phyloP scores from a whole-genome alignment of 2,329 filamentous ascomycete genomes.

The Cladosporium sp. region DNA sequence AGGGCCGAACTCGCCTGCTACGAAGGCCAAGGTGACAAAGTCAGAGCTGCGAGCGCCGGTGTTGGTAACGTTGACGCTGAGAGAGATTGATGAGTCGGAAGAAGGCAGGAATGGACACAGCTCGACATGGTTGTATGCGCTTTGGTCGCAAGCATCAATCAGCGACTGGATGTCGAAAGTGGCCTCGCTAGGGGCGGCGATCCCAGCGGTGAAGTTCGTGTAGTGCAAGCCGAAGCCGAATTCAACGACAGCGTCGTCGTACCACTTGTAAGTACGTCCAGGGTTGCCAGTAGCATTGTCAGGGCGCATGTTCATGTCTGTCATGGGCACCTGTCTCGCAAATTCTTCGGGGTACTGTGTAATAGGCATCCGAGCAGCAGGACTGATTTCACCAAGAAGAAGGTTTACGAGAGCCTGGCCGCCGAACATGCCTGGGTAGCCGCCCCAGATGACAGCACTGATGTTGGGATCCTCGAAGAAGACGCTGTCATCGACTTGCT shows the following conservation, averaged over 20 bases:
- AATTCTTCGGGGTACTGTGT: slow-evolving; percentile 44
- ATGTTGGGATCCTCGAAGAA: slow-evolving; percentile 44
- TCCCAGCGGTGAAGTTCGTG: slow-evolving; percentile 41
- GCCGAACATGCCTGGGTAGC: slow-evolving; percentile 50
- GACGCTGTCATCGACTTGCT: slow-evolving; percentile 46
- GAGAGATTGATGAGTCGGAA: slow-evolving; percentile 10
- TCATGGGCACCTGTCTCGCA: slow-evolving; percentile 32
- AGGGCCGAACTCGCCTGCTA: slow-evolving; percentile 14
- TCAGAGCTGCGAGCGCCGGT: slow-evolving; percentile 32
- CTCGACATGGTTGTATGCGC: slow-evolving; percentile 31
- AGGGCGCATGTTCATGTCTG: slow-evolving; percentile 41
- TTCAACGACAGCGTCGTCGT: slow-evolving; percentile 43
- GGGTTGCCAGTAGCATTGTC: slow-evolving; percentile 34
- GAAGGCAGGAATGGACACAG: slow-evolving; percentile 43
- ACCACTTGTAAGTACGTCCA: slow-evolving; percentile 51
- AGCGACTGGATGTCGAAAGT: slow-evolving; percentile 39
- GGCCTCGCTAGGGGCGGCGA: slow-evolving; percentile 16
- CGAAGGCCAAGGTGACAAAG: slow-evolving; percentile 4
- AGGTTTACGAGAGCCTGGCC: slow-evolving; percentile 46
- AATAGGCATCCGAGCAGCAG: slow-evolving; percentile 44
- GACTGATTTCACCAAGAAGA: slow-evolving; percentile 43
- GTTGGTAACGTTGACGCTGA: slow-evolving; percentile 42
- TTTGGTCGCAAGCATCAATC: slow-evolving; percentile 34
- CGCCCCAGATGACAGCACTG: slow-evolving; percentile 46
- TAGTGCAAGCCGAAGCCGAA: slow-evolving; percentile 51